Conservation (phyloP, 306 rosid species). For the Dalbergia oliveri region DNA sequence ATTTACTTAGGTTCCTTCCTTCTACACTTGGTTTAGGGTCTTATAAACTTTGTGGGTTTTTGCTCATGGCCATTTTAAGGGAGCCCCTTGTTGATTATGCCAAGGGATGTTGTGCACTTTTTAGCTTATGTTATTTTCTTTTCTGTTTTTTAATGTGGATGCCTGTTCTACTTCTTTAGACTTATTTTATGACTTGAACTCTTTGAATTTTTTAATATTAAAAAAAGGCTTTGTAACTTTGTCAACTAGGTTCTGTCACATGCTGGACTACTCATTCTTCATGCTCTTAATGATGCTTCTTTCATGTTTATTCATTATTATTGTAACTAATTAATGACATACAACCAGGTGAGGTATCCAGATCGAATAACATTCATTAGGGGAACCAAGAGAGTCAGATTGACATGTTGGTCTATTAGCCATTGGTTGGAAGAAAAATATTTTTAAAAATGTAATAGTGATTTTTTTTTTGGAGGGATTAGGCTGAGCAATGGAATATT, state of each 20-base stretch:
- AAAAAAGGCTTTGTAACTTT: background rate
- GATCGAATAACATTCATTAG: slow-evolving; percentile 98
- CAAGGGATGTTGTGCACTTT: slow-evolving; percentile 4
- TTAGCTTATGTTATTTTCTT: background rate
- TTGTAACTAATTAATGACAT: slow-evolving; percentile 43
- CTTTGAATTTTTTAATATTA: background rate
- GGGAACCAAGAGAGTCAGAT: slow-evolving; percentile 98
- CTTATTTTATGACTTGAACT: background rate
- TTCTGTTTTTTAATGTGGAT: background rate
- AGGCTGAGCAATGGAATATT: slow-evolving; percentile 8
- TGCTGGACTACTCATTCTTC: slow-evolving; percentile 15
- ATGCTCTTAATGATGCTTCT: slow-evolving; percentile 11
- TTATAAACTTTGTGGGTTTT: slow-evolving; percentile 33
- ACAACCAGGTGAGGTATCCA: slow-evolving; percentile 93
- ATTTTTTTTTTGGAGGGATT: background rate
- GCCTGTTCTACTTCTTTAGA: background rate
- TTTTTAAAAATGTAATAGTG: background rate
- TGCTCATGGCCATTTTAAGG: slow-evolving; percentile 3
- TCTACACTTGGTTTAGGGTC: background rate
- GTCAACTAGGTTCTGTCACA: background rate
- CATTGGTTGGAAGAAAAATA: slow-evolving; percentile 20
- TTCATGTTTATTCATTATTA: slow-evolving; percentile 21
- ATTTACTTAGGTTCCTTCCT: slow-evolving; percentile 14
- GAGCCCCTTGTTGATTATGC: slow-evolving; percentile 21
- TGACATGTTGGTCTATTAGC: slow-evolving; percentile 73